Base-by-base conservation (phyloP, 2,329 filamentous ascomycete species). In the Trichoderma cornu-damae region DNA sequence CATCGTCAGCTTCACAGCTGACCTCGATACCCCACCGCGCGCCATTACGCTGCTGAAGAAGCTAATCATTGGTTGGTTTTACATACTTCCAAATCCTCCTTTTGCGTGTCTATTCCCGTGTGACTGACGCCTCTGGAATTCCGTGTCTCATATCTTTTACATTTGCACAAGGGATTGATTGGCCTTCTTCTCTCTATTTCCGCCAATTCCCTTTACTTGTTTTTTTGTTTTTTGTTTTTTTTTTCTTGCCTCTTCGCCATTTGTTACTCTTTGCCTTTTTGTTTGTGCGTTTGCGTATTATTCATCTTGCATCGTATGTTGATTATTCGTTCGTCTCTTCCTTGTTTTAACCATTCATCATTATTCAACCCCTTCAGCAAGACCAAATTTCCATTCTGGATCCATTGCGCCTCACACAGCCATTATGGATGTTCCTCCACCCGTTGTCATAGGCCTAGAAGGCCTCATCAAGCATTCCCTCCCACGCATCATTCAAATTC, bases 381-480 rank as follows among this genome's bases (percentile, higher is more conserved):
- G 7, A 12, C 4, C 30, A 4, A n/a, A 16, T 11, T 30, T 18
- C n/a, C 8, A 22, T 11, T 38, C 18, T 9, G n/a, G 14, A 14
- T 3, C 1, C 9, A 55, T 7, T n/a, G n/a, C n/a, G n/a, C 18
- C n/a, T n/a, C 1, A 11, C 1, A 32, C n/a, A 18, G 3, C 7
- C 14, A 42, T 9, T 2, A 49, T 51, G 54, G 38, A 57, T 30
- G 6, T 6, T 12, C 53, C 53, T 18, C 35, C 54, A 8, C 28
- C 46, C 5, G n/a, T 57, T n/a, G 32, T 57, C 38, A 43, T 57
- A 6, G 54, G 54, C 30, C 35, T 57, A 1, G 54, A 57, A 2
- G 47, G 47, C 38, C 47, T 57, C 12, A 51, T 57, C n/a, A 35
- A 51, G n/a, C 46, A 57, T 35, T 35, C 54, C 1, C 44, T 57